These are phyloP conservation scores for Chrysoporthe cubensis DNA, from an alignment of 2,329 filamentous ascomycete genomes.

Conservation along the genomic window DNA sequence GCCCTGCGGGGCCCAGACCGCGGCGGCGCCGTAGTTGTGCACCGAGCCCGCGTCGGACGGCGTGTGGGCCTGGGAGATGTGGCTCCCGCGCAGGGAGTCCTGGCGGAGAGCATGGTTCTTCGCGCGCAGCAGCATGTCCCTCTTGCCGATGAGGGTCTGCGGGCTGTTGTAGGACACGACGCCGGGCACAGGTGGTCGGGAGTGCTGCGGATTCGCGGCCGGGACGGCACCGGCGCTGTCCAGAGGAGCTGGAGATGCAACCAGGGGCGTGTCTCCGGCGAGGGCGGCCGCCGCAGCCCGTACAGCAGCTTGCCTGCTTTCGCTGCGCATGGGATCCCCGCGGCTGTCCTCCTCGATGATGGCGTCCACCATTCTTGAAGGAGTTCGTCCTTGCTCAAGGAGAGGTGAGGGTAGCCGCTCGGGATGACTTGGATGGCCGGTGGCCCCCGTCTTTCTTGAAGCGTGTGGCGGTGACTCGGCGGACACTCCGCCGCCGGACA, in stretches of 20 bases:
- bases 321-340: conserved; percentile 27
- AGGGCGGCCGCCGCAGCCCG: conserved; percentile 30
- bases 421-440: conserved; percentile 26
- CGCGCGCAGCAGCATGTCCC: conserved; percentile 57
- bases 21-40: conserved; percentile 34
- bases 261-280: conserved; percentile 27
- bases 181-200: conserved; percentile 44
- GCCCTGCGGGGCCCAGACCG: conserved; percentile 5
- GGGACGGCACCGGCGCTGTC: conserved; percentile 10
- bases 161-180: conserved; percentile 56
- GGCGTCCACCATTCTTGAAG: conserved; percentile 29
- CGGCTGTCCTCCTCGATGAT: conserved; percentile 49
- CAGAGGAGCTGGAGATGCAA: conserved; percentile 31
- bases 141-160: conserved; percentile 59
- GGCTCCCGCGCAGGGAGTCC: conserved; percentile 13
- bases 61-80: conserved; percentile 30
- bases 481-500: conserved; percentile 3
- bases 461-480: conserved; percentile 3
- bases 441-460: neutral
- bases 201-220: conserved; percentile 29
- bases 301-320: conserved; percentile 26
- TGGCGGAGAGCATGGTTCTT: conserved; percentile 41
- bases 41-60: conserved; percentile 49
- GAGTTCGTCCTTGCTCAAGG: conserved; percentile 5
- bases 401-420: neutral